Percentiles rank a stretch among this genome's conserved stretches.
Conservation (phyloP, 305 asterid species). For the Solanum chacoense region DNA sequence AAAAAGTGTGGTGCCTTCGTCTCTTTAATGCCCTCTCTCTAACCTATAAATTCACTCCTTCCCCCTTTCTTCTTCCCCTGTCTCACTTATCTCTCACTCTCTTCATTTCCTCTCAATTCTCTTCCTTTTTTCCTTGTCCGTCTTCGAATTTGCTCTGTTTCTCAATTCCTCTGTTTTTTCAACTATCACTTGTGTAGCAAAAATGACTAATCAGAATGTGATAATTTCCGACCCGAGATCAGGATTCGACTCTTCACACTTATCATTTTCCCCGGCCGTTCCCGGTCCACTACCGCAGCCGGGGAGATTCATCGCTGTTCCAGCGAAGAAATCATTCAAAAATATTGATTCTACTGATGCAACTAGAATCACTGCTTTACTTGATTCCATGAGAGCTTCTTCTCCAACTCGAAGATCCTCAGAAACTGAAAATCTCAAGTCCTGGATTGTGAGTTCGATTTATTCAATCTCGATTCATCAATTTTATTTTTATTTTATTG, state of each 20-base stretch:
- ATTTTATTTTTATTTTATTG: too few species aligned
- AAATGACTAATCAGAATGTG: slow-evolving; percentile 52
- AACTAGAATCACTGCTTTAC: neutral
- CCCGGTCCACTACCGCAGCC: neutral
- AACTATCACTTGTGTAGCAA: neutral
- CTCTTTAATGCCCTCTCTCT: neutral
- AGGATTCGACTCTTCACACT: slow-evolving; percentile 28
- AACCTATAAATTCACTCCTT: neutral
- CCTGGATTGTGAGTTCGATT: slow-evolving; percentile 52
- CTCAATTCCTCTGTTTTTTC: neutral
- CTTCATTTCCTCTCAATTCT: neutral
- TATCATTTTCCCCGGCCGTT: slow-evolving; percentile 34
- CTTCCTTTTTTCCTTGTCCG: neutral
- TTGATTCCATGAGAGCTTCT: slow-evolving; percentile 82
- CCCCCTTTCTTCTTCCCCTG: neutral
- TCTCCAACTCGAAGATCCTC: slow-evolving; percentile 53
- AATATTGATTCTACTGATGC: neutral
- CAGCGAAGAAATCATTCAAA: slow-evolving; percentile 5
- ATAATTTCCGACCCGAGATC: slow-evolving; percentile 41
- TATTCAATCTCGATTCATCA: neutral
- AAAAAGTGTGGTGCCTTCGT: neutral
- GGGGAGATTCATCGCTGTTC: slow-evolving; percentile 1
- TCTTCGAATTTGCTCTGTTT: neutral
- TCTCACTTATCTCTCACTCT: neutral
- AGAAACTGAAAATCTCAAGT: slow-evolving; percentile 30